Base-by-base conservation (phyloP, 208 protist genomes). In the Herpetomonas tarakana region DNA sequence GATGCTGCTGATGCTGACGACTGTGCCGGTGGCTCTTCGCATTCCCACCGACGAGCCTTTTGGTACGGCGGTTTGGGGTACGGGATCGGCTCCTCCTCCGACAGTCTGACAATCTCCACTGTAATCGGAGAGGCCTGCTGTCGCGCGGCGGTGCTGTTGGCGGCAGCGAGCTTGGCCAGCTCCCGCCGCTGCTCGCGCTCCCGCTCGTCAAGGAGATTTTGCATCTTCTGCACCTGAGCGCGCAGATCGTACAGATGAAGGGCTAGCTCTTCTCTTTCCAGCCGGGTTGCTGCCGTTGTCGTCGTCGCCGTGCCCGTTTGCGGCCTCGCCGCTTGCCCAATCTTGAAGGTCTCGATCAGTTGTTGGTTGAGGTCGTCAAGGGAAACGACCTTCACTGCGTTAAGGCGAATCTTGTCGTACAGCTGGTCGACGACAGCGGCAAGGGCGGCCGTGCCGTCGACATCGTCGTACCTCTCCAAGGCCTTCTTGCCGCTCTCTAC, bases 331-430 rank as follows among this genome's bases (percentile, higher is more conserved):
- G 35, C 35, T 14, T 18, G 35, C 35, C 9, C 9, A 18, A 18
- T 41, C 9, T 14, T 41, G 35, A 71, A 77, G 31, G 62, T 54
- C 26, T 84, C 76, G 24, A 62, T 47, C 18, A 92, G 61, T 46
- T 86, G 78, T 35, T 83, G 78, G 2, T 73, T 66, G n/a, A 86
- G 58, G 29, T 81, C 71, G 57, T 92, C 85, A 9, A 88, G 47
- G 1, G 76, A 73, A 39, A 76, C 66, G 18, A 73, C 66, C 57
- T 87, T 81, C 18, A 79, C 51, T 0, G 74, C 81, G n/a, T 68
- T 71, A 22, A 61, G 41, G 4, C 78, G 68, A 35, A 92, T 44
- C 31, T 81, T 85, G 0, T 66, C 69, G 27, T 83, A 78, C 0
- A 91, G 57, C 0, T 46, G 26, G 9, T 79, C 68, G 6, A 78